Percentiles rank a stretch among this genome's conserved stretches.
Conservation (phyloP, 371 early-diverging fungal species). For the Haplosporangium sp. region DNA sequence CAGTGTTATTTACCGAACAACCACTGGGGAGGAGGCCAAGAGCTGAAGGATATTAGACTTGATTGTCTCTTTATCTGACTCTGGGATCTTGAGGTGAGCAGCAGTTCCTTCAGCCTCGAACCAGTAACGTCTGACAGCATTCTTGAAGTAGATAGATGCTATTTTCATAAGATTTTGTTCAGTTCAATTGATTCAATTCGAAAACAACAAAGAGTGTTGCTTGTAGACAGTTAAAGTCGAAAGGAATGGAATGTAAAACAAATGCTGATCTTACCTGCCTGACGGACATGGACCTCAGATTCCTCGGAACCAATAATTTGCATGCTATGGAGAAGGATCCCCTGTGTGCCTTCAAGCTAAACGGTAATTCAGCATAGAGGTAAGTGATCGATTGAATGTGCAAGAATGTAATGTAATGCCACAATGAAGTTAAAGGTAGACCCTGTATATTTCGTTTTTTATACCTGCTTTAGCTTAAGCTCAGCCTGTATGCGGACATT, state of each 20-base stretch:
- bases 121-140: slow-evolving; percentile 84
- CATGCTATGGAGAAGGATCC: slow-evolving; percentile 77
- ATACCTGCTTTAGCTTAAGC: slow-evolving; percentile 62
- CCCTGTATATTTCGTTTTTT: no score
- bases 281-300: slow-evolving; percentile 73
- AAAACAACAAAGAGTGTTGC: no score
- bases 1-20: slow-evolving; percentile 30
- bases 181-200: neutral
- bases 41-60: slow-evolving; percentile 80
- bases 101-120: slow-evolving; percentile 58
- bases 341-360: slow-evolving; percentile 70
- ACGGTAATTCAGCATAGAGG: neutral
- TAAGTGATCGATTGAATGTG: neutral
- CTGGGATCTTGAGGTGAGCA: slow-evolving; percentile 64
- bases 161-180: slow-evolving; percentile 6
- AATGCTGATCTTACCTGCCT: slow-evolving; percentile 72
- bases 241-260: neutral
- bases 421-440: no score
- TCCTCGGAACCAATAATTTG: slow-evolving; percentile 76
- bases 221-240: neutral
- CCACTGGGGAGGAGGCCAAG: slow-evolving; percentile 70
- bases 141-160: slow-evolving; percentile 97
- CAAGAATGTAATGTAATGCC: neutral
- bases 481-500: slow-evolving; percentile 82
- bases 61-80: slow-evolving; percentile 77